Evolutionary conservation across 306 rosid genomes (phyloP), one percentile per base, ranked within the genome.

Genomic region (Trifolium pratense): DNA sequence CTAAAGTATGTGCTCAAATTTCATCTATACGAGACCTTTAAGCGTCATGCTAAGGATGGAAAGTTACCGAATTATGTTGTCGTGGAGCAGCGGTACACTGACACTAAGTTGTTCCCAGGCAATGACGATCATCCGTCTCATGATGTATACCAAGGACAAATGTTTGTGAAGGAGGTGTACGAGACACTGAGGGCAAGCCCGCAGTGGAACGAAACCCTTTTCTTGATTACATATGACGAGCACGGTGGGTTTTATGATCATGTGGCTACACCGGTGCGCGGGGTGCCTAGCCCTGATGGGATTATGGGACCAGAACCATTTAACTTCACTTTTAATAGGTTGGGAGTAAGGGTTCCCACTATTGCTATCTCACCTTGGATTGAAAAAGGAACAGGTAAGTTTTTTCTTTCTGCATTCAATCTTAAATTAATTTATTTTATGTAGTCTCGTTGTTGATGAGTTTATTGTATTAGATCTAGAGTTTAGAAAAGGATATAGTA

Each of bases 91-190:
- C 88, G 97, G 52, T 93, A 93, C 85, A 40, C 74, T 55, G 96
- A 93, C 56, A 18, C 68, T 0, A 85, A 86, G 73, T 0, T 53
- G 10, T 5, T 70, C 0, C 94, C 97, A 0, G 98, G 89, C 4
- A 93, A 86, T n/a, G 98, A 93, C 5, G 98, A 93, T 5, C 98
- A 93, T 36, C 98, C 96, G 0, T 93, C 98, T 9, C 97, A 91
- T 39, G 97, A 93, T 56, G 98, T 93, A 65, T 88, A 84, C 73
- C 73, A 86, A 13, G 97, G 98, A 3, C 98, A 93, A 66, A 75
- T 68, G 92, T 84, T 93, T 14, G 89, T 93, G 64, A 91, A 93
- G 87, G 97, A 91, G 83, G 94, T 91, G 70, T 93, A 93, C 70
- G 97, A 93, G 82, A 80, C 89, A 5, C 71, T 93, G 39, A 82